phyloP scores from a whole-genome alignment of 768 basidiomycete species.

The Filobasidium floriforme region DNA sequence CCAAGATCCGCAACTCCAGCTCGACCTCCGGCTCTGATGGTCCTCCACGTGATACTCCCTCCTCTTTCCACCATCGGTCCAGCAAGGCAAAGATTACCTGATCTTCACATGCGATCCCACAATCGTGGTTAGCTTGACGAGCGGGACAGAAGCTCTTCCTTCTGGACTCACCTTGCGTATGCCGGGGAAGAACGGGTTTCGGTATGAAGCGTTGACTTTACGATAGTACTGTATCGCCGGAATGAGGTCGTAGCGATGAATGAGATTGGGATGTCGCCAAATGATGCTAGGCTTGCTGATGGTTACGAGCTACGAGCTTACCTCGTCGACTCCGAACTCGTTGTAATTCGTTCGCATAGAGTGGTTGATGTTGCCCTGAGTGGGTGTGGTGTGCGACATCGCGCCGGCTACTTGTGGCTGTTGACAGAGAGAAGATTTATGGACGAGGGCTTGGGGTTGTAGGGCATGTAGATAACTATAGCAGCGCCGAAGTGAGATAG shows the following conservation, averaged over 20 bases:
- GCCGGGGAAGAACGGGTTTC: slow-evolving; percentile 66
- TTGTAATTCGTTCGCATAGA: slow-evolving; percentile 55
- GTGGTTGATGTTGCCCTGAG: slow-evolving; percentile 41
- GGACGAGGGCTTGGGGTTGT: too few relatives aligned
- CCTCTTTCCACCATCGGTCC: slow-evolving; percentile 45
- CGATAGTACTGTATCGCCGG: slow-evolving; percentile 53
- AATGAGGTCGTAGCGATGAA: background rate
- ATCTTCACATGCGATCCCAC: slow-evolving; percentile 6
- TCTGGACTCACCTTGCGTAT: slow-evolving; percentile 54
- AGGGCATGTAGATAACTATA: too few relatives aligned
- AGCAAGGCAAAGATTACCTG: slow-evolving; percentile 37
- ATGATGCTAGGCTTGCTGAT: background rate
- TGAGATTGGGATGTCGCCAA: background rate
- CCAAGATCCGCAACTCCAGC: slow-evolving; percentile 49
- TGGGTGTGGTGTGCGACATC: slow-evolving; percentile 1
- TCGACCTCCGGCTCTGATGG: slow-evolving; percentile 14
- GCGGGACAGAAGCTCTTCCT: slow-evolving; percentile 9
- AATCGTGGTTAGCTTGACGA: background rate
- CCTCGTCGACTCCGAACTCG: slow-evolving; percentile 58
- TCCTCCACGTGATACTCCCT: slow-evolving; percentile 31
- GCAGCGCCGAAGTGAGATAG: too few relatives aligned
- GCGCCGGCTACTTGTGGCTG: too few relatives aligned
- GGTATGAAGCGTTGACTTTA: slow-evolving; percentile 61
- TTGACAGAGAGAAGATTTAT: too few relatives aligned
- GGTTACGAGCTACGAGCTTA: slow-evolving; percentile 31